Evolutionary conservation across 345 rosid species (phyloP), one percentile per base, ranked within the genome.

Genomic region (Euphorbia lathyris): DNA sequence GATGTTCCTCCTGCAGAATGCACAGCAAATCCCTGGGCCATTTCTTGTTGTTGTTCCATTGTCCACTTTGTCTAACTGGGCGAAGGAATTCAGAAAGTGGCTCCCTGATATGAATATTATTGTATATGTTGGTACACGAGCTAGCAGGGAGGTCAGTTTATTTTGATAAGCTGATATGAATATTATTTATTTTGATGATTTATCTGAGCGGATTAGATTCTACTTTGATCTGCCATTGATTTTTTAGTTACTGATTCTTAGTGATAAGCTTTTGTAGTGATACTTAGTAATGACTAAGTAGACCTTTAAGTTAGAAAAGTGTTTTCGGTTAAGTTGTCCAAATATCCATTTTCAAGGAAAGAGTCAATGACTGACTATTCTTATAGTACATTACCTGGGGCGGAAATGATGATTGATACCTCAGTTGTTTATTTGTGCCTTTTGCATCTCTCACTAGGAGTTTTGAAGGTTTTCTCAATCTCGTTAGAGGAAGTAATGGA

Each of bases 61-160:
- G 76, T 96, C 99, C 70, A 96, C 99, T 42, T 75, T 96, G 81
- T 90, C 99, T 58, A 96, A 96, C 73, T 96, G 98, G 99, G 99
- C 99, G 3, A 96, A 96, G 83, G 99, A 96, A 82, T 92, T 96
- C 68, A 81, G 91, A 70, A 96, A 92, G 83, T 96, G 99, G 99
- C 97, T 96, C 83, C 97, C 98, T 10, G 86, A 81, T 76, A 80
- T 89, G 86, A 96, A 96, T 77, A 80, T 96, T 63, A 96, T 96
- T 76, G 91, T 96, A 17, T 96, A 96, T 72, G 98, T 96, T 72
- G 98, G 99, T 74, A 96, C 98, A 42, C 96, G 99, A 52, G 97
- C 99, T 26, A 96, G 99, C 84, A 85, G 99, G 73, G 99, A 96
- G 99, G 99, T 96, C 53, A 79, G 79, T 52, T 26, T 77, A 25